Evolutionary conservation across 345 rosid genomes (phyloP).

Genomic region (Populus alba): DNA sequence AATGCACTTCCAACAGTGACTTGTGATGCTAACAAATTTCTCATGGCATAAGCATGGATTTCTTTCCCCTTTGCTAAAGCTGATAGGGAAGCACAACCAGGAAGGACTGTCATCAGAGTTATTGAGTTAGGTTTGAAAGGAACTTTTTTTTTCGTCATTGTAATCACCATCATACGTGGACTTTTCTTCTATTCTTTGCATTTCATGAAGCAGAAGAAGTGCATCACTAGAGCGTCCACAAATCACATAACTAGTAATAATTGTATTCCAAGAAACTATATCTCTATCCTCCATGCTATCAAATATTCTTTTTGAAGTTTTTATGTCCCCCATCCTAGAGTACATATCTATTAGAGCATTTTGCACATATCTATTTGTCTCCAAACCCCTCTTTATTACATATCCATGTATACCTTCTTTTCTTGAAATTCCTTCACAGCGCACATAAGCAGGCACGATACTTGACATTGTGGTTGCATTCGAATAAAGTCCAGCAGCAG

Average conservation of each 20-base stretch:
- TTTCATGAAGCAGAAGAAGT: slow-evolving; percentile 51
- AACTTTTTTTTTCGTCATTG: slow-evolving; percentile 23
- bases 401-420: slow-evolving; percentile 78
- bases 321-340: slow-evolving; percentile 62
- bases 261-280: slow-evolving; percentile 82
- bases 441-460: slow-evolving; percentile 70
- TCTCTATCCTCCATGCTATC: slow-evolving; percentile 61
- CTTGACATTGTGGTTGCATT: slow-evolving; percentile 86
- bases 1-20: slow-evolving; percentile 89
- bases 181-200: slow-evolving; percentile 48
- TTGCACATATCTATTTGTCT: slow-evolving; percentile 58
- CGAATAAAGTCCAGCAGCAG: slow-evolving; percentile 47
- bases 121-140: slow-evolving; percentile 61
- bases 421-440: slow-evolving; percentile 46
- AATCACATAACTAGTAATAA: slow-evolving; percentile 69
- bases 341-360: slow-evolving; percentile 92
- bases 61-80: slow-evolving; percentile 83
- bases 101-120: slow-evolving; percentile 83
- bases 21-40: slow-evolving; percentile 58
- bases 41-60: slow-evolving; percentile 81
- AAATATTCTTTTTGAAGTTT: slow-evolving; percentile 55
- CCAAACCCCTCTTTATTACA: slow-evolving; percentile 65
- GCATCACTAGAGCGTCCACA: slow-evolving; percentile 56
- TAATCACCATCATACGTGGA: background rate
- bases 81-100: slow-evolving; percentile 71